These are phyloP conservation scores for Closterium sp. DNA, from an alignment of 139 green algal species.

Conservation along the genomic window DNA sequence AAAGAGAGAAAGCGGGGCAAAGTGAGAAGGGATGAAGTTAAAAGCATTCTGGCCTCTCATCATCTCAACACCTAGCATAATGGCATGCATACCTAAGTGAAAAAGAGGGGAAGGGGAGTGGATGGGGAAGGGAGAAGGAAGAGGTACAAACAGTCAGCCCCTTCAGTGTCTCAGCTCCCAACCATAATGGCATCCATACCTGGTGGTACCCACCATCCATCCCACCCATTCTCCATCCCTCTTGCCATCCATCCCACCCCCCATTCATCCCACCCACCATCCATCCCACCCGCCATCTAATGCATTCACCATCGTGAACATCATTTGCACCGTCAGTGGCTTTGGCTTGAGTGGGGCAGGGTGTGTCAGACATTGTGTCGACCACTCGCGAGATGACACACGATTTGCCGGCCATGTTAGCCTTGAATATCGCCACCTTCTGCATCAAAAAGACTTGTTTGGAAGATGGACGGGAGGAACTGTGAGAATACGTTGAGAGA, in stretches of 20 bases:
- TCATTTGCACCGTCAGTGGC: slow-evolving; percentile 84
- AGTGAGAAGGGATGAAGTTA: no score
- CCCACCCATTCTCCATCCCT: background rate
- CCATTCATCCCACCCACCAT: background rate
- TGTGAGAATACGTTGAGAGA: no score
- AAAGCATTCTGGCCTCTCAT: no score
- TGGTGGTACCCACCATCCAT: background rate
- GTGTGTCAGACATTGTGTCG: slow-evolving; percentile 59
- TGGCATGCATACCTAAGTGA: no score
- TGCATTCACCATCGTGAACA: slow-evolving; percentile 66
- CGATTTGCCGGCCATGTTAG: slow-evolving; percentile 59
- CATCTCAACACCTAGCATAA: background rate
- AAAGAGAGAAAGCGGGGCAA: no score
- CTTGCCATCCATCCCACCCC: background rate
- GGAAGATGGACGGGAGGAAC: no score
- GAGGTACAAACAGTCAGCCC: no score
- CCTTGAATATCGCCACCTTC: slow-evolving; percentile 68
- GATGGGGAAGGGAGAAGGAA: no score
- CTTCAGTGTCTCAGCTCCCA: no score
- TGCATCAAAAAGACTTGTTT: slow-evolving; percentile 90
- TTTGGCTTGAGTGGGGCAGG: slow-evolving; percentile 69
- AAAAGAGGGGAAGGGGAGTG: no score
- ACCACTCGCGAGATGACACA: slow-evolving; percentile 62
- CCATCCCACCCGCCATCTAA: background rate
- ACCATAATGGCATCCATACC: no score